phyloP scores from a whole-genome alignment of 495 filamentous ascomycete genomes.

The Daldinia decipiens region DNA sequence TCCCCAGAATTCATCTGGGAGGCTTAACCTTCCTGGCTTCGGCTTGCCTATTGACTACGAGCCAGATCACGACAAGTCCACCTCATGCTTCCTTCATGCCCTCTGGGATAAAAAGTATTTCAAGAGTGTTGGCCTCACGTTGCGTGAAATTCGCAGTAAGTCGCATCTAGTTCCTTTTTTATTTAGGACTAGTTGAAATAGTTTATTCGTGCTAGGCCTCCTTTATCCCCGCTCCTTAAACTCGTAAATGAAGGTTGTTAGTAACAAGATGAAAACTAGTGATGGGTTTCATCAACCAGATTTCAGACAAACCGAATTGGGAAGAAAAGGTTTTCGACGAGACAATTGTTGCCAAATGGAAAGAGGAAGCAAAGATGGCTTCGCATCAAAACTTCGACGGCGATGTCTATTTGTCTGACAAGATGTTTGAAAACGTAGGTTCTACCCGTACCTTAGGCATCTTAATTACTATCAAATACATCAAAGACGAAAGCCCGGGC shows the following conservation, averaged over 20 bases:
- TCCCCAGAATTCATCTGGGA: background rate
- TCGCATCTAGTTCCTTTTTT: background rate
- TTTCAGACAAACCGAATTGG: constrained; percentile 62
- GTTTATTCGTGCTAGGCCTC: too few species aligned
- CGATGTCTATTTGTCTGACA: constrained; percentile 51
- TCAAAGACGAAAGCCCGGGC: background rate
- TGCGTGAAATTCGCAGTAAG: constrained; percentile 11
- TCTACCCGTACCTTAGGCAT: background rate
- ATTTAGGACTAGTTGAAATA: too few species aligned
- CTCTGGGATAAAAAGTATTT: background rate
- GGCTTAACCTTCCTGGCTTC: constrained; percentile 14
- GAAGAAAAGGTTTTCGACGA: constrained; percentile 65
- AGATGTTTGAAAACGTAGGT: constrained; percentile 62
- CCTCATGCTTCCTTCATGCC: background rate
- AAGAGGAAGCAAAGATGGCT: constrained; percentile 41
- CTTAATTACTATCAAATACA: background rate
- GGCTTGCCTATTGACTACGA: background rate
- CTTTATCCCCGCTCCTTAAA: background rate
- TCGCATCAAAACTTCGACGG: constrained; percentile 23
- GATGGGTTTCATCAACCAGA: constrained; percentile 48
- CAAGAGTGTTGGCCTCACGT: background rate
- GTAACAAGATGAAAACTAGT: constrained; percentile 22
- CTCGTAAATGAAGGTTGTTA: background rate
- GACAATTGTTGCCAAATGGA: constrained; percentile 50
- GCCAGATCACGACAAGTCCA: background rate